A percentile compares a stretch with the other conserved stretches of the same genome.
Conservation (phyloP, 1,284 basidiomycete genomes). For the Heliocybe sulcata region DNA sequence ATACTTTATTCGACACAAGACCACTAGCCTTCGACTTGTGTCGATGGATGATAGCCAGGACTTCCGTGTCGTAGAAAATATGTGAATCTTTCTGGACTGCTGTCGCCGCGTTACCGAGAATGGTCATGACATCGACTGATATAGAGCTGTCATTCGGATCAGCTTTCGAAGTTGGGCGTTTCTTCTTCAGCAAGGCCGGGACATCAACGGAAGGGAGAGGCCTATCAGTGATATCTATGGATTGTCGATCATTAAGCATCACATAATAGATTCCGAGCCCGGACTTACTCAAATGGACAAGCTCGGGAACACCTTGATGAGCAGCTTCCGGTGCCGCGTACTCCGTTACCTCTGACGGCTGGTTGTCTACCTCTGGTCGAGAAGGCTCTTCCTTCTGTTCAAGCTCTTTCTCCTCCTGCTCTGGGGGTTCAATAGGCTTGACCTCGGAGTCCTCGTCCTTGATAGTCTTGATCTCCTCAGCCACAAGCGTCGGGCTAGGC, state of each 20-base stretch:
- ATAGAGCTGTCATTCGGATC: constrained; percentile 43
- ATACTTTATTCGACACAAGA: constrained; percentile 61
- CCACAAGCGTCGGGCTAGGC: neutral
- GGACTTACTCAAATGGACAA: constrained; percentile 24
- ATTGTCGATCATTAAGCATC: neutral
- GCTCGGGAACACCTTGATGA: constrained; percentile 4
- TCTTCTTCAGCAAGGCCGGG: constrained; percentile 30
- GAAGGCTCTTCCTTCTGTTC: no score
- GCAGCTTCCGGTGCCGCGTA: no score
- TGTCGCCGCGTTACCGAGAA: constrained; percentile 42
- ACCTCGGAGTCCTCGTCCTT: neutral
- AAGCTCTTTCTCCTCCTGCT: neutral
- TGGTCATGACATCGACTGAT: constrained; percentile 61
- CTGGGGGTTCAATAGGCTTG: neutral
- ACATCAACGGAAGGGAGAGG: constrained; percentile 46
- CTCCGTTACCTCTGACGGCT: no score
- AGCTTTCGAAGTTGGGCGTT: constrained; percentile 17
- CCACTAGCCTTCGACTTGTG: constrained; percentile 54
- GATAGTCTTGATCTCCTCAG: constrained; percentile 4
- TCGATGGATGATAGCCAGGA: constrained; percentile 60
- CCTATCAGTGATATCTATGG: constrained; percentile 32
- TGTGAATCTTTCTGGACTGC: constrained; percentile 33
- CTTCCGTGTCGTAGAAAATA: constrained; percentile 68
- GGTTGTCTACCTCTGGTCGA: no score
- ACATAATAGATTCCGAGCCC: constrained; percentile 11